Conservation (phyloP, 1,284 basidiomycete genomes). For the Sanghuangporus weigelae region DNA sequence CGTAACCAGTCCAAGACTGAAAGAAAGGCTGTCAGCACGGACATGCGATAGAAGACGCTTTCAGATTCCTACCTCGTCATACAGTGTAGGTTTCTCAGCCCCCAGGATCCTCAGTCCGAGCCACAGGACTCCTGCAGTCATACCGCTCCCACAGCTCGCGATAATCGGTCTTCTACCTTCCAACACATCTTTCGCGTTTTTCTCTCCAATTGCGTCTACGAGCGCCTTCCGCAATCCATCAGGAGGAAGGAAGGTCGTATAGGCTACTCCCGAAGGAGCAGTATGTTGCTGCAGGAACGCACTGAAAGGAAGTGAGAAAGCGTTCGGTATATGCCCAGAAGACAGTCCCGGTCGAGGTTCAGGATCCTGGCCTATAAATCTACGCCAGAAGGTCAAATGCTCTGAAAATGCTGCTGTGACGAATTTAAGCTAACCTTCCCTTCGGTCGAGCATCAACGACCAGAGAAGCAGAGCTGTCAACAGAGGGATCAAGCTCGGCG, state of each 20-base stretch:
- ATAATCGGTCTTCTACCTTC: slow-evolving; percentile 56
- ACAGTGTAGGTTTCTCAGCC: slow-evolving; percentile 56
- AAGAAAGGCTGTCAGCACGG: slow-evolving; percentile 9
- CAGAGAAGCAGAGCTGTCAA: slow-evolving; percentile 41
- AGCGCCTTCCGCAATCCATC: slow-evolving; percentile 58
- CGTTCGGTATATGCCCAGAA: slow-evolving; percentile 91
- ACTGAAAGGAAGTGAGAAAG: slow-evolving; percentile 82
- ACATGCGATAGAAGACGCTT: slow-evolving; percentile 2
- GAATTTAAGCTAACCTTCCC: slow-evolving; percentile 50
- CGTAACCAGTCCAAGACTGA: slow-evolving; percentile 85
- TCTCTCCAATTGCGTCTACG: slow-evolving; percentile 51
- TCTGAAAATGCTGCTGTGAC: background rate
- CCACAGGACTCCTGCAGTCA: slow-evolving; percentile 96
- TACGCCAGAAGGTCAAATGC: slow-evolving; percentile 26
- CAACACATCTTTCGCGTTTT: slow-evolving; percentile 50
- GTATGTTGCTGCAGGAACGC: slow-evolving; percentile 60
- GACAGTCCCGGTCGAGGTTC: slow-evolving; percentile 88
- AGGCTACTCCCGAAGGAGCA: slow-evolving; percentile 37
- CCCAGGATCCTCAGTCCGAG: slow-evolving; percentile 73
- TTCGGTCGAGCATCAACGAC: slow-evolving; percentile 85
- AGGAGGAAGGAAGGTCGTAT: slow-evolving; percentile 59
- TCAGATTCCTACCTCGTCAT: slow-evolving; percentile 69
- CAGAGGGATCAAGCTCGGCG: slow-evolving; percentile 42
- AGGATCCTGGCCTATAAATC: slow-evolving; percentile 76
- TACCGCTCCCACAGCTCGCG: slow-evolving; percentile 87